Evolutionary conservation across 2,329 filamentous ascomycete species (phyloP), one percentile per base, ranked within the genome.

Genomic region (Boeremia exigua): DNA sequence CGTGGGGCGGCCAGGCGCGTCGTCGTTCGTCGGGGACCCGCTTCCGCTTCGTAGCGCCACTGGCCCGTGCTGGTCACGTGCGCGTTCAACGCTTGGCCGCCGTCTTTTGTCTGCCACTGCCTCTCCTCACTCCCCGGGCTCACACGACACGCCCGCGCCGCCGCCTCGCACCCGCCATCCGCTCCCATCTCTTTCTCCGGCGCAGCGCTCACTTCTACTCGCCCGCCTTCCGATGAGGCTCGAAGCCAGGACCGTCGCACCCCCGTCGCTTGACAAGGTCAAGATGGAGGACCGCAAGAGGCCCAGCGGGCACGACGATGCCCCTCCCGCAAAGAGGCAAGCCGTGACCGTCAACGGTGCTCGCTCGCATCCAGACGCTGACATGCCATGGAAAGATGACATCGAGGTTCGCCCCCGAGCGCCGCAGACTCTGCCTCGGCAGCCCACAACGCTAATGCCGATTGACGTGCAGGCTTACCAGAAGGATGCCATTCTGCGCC

Each of bases 231-330:
- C 92, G 85, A 96, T 96, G 91, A 86, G 90, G 85, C 87, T 90
- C 81, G 89, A 90, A 80, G 84, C 86, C 68, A 83, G 84, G 76
- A 85, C 87, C 79, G 83, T 88, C 78, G 84, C 88, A 83, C 86
- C 87, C 85, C 86, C 90, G 83, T 89, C 91, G 81, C 78, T 84
- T 77, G 88, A 88, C 84, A 84, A 91, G 80, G 83, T 87, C 82
- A 96, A 95, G 86, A 99, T 98, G 94, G 95, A 99, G 85, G 95
- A 98, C 83, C 92, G 95, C 86, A 99, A 99, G 86, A 88, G 95
- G 86, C 90, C 92, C 74, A 91, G 92, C 74, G 85, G 89, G 68
- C 84, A 86, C 78, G 90, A 95, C 77, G 92, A 97, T 67, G 90
- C 90, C 64, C 94, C 94, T 65, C 93, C 94, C 19, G 90, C 88